Conservation (phyloP, 768 basidiomycete species). For the Lentinula edodes region DNA sequence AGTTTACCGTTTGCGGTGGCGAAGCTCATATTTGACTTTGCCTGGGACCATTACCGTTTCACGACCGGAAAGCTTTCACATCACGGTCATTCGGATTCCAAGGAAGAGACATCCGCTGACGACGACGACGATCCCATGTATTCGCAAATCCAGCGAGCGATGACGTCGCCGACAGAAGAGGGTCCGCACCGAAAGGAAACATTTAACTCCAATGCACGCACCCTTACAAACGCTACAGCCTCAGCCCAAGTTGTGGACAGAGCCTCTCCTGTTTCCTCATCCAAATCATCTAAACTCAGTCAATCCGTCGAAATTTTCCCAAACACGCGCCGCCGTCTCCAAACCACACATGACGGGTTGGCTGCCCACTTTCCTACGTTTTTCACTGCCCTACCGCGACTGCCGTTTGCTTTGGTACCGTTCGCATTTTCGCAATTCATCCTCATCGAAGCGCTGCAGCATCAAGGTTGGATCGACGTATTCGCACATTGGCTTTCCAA, state of each 20-base stretch:
- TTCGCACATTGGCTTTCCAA: slow-evolving; percentile 59
- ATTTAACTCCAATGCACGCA: not conserved
- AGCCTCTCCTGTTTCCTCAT: not conserved
- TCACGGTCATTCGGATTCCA: slow-evolving; percentile 12
- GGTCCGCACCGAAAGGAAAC: slow-evolving; percentile 1
- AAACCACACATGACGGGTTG: slow-evolving; percentile 12
- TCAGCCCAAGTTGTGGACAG: not conserved
- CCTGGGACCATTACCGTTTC: slow-evolving; percentile 50
- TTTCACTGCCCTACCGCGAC: slow-evolving; percentile 53
- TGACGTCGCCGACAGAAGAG: slow-evolving; percentile 4
- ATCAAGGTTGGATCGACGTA: slow-evolving; percentile 83
- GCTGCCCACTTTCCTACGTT: slow-evolving; percentile 63
- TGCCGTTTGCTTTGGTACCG: slow-evolving; percentile 80
- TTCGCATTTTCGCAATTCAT: slow-evolving; percentile 96
- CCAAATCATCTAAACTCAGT: not conserved
- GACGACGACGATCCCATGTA: slow-evolving; percentile 10
- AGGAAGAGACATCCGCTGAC: slow-evolving; percentile 7
- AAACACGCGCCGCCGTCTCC: not conserved
- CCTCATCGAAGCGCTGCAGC: slow-evolving; percentile 76
- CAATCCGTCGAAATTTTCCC: not conserved
- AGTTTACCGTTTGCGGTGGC: slow-evolving; percentile 73
- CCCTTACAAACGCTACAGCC: not conserved
- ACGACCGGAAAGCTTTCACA: slow-evolving; percentile 20
- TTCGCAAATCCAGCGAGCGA: slow-evolving; percentile 9
- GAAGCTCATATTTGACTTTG: slow-evolving; percentile 66